phyloP scores from a whole-genome alignment of 2,329 filamentous ascomycete genomes.

The Hirsutella thompsonii region DNA sequence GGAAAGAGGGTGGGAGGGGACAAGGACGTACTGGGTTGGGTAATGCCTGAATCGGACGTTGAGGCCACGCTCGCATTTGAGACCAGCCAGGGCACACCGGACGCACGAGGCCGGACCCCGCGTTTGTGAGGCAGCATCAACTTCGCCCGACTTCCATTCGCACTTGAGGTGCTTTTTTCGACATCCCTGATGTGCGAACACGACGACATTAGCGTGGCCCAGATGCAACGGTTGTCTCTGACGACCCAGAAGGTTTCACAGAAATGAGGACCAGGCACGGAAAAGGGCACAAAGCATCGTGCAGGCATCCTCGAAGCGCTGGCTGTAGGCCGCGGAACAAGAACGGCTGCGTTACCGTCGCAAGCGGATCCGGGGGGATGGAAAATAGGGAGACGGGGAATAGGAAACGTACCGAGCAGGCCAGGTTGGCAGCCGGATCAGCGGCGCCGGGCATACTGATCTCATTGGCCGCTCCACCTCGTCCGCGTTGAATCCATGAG shows the following conservation, averaged over 20 bases:
- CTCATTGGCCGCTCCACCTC: background rate
- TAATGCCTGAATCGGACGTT: slow-evolving; percentile 8
- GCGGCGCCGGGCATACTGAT: background rate
- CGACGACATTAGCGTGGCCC: background rate
- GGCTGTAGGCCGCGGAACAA: background rate
- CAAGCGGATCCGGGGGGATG: no score
- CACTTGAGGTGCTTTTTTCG: slow-evolving; percentile 4
- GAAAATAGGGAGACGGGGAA: background rate
- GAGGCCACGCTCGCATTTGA: slow-evolving; percentile 6
- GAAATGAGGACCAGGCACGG: no score
- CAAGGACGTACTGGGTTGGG: slow-evolving; percentile 4
- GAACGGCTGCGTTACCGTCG: no score
- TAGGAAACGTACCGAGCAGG: background rate
- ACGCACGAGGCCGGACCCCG: slow-evolving; percentile 2
- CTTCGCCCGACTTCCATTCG: slow-evolving; percentile 2
- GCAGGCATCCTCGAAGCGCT: background rate
- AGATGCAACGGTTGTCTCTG: no score
- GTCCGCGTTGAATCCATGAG: background rate
- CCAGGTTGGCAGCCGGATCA: background rate
- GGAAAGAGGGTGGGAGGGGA: background rate
- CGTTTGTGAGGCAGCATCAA: background rate
- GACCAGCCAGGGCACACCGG: slow-evolving; percentile 4
- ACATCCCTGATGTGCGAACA: background rate
- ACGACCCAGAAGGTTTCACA: no score
- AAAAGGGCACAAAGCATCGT: no score